phyloP scores from a whole-genome alignment of 768 basidiomycete species.

The Lentinula edodes region DNA sequence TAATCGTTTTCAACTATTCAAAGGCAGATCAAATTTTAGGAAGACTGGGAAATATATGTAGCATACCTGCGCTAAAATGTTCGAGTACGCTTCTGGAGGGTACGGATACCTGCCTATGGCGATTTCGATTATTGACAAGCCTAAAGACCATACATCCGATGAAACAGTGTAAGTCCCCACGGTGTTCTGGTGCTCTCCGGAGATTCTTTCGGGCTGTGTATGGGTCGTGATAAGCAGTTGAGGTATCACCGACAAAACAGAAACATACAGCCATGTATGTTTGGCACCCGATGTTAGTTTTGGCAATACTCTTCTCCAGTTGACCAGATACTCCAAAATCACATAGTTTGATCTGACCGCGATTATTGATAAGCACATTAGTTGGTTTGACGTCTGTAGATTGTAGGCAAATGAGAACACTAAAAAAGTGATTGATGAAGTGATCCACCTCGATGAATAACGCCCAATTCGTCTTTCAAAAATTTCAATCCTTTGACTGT shows the following conservation, averaged over 20 bases:
- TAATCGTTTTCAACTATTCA: constrained; percentile 70
- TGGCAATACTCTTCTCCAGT: constrained; percentile 91
- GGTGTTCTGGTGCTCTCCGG: constrained; percentile 85
- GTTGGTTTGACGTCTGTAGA: constrained; percentile 84
- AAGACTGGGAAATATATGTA: background rate
- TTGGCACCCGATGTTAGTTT: constrained; percentile 98
- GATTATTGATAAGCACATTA: constrained; percentile 85
- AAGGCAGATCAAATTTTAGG: background rate
- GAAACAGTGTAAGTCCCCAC: constrained; percentile 91
- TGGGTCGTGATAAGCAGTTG: background rate
- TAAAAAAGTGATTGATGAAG: constrained; percentile 3
- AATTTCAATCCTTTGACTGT: constrained; percentile 92
- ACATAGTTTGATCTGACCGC: constrained; percentile 89
- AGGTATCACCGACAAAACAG: background rate
- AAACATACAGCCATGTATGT: constrained; percentile 92
- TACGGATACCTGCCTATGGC: constrained; percentile 90
- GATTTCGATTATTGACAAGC: constrained; percentile 90
- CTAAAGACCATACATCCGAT: constrained; percentile 97
- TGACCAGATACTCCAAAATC: constrained; percentile 99
- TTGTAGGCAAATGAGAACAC: constrained; percentile 4
- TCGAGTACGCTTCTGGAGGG: constrained; percentile 94
- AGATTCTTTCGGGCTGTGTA: constrained; percentile 86
- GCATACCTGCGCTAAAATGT: constrained; percentile 86
- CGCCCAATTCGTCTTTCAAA: constrained; percentile 91
- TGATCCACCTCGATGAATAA: constrained; percentile 46